phyloP scores from a whole-genome alignment of 1,284 basidiomycete genomes.

The Cutaneotrichosporon sp. region DNA sequence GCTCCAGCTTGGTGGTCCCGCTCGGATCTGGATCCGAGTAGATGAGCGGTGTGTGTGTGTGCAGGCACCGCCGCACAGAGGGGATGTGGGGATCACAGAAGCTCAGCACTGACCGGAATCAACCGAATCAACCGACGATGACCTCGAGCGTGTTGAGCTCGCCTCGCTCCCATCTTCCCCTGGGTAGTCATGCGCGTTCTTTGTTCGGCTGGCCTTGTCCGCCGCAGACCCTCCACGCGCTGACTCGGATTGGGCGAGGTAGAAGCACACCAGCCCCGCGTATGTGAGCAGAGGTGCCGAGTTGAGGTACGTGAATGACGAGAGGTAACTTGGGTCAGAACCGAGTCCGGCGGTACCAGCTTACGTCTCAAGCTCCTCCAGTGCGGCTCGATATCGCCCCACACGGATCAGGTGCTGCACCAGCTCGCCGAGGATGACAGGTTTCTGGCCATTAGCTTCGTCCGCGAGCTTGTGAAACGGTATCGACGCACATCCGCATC shows the following conservation, averaged over 20 bases:
- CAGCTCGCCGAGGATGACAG: constrained; percentile 71
- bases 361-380: constrained; percentile 82
- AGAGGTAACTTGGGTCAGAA: constrained; percentile 66
- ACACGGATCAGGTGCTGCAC: constrained; percentile 65
- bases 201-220: background rate
- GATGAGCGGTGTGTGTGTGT: no score
- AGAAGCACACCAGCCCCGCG: constrained; percentile 71
- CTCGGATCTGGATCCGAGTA: background rate
- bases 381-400: constrained; percentile 65
- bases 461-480: background rate
- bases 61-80: no score
- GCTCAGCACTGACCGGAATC: constrained; percentile 4
- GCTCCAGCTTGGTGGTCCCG: background rate
- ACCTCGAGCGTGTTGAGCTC: constrained; percentile 1
- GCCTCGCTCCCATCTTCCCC: background rate
- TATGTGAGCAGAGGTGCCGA: constrained; percentile 76
- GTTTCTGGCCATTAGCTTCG: constrained; percentile 59
- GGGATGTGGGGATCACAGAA: background rate
- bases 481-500: constrained; percentile 31
- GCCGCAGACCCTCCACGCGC: constrained; percentile 4
- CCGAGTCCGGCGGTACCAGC: constrained; percentile 36
- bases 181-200: background rate
- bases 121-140: no score
- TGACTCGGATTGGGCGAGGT: constrained; percentile 50
- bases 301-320: constrained; percentile 79